Conservation (phyloP, 495 filamentous ascomycete genomes). For the Lophiostoma macrostomum region DNA sequence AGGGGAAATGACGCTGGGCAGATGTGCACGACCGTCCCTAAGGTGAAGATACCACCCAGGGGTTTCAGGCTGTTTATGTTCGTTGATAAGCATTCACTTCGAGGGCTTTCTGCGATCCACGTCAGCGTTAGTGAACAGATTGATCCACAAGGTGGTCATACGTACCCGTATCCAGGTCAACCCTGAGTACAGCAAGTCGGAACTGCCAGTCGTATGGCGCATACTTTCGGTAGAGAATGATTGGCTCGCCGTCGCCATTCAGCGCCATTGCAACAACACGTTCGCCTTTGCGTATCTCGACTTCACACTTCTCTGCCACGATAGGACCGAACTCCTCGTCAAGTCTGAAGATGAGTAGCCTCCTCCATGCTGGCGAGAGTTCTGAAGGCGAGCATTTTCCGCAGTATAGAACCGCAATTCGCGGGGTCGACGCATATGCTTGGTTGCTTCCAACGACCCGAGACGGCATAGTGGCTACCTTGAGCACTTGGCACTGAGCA, state of each 20-base stretch:
- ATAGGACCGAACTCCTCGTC: constrained; percentile 15
- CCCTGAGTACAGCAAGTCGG: too few relatives aligned
- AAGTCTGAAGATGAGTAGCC: constrained; percentile 8
- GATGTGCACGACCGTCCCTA: neutral
- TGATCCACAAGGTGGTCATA: too few relatives aligned
- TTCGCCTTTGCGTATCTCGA: neutral
- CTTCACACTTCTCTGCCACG: constrained; percentile 6
- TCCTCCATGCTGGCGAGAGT: neutral
- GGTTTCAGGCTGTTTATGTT: too few relatives aligned
- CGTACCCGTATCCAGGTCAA: too few relatives aligned
- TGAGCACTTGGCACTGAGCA: constrained; percentile 6
- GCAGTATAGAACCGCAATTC: constrained; percentile 17
- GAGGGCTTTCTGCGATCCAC: too few relatives aligned
- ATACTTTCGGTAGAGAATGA: constrained; percentile 1
- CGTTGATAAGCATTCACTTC: too few relatives aligned
- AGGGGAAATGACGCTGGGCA: constrained; percentile 11
- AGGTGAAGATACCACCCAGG: neutral
- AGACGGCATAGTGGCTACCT: neutral
- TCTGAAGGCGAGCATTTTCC: neutral
- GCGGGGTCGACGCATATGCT: neutral
- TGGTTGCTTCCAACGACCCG: neutral
- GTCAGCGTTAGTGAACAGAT: too few relatives aligned
- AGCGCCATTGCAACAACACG: constrained; percentile 12
- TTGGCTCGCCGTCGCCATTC: neutral
- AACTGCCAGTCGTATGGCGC: too few relatives aligned